Evolutionary conservation across 192 early-diverging fungal genomes (phyloP).

Genomic region (Coemansia sp.): DNA sequence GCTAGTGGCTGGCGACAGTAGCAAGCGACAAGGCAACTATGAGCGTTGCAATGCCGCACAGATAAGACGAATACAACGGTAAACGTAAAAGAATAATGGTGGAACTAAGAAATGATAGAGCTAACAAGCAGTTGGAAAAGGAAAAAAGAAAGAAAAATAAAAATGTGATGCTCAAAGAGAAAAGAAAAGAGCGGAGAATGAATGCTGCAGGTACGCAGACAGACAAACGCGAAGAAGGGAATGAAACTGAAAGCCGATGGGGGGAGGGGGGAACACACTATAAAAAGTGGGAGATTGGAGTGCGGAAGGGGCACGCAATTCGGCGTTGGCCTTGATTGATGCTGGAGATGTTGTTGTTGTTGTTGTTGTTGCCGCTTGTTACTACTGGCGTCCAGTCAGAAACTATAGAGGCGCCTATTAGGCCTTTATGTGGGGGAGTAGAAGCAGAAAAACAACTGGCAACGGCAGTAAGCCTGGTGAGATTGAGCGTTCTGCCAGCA

Average conservation of each 20-base stretch:
- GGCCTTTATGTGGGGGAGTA: not conserved
- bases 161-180: not conserved
- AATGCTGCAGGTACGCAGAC: conserved; percentile 8
- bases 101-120: not conserved
- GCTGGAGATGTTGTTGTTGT: too few relatives aligned
- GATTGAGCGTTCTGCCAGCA: not conserved
- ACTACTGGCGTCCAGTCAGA: not conserved
- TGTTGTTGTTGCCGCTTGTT: too few relatives aligned
- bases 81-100: not conserved
- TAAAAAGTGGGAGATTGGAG: conserved; percentile 7
- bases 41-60: not conserved
- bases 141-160: conserved; percentile 11
- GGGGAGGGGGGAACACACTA: not conserved
- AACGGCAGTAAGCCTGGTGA: not conserved
- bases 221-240: not conserved
- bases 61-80: not conserved
- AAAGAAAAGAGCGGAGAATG: conserved; percentile 1
- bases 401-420: not conserved
- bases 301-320: conserved; percentile 7
- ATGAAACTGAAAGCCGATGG: not conserved
- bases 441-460: not conserved
- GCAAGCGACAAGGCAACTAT: not conserved
- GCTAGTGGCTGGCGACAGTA: not conserved
- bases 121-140: conserved; percentile 3
- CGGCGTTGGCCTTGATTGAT: not conserved